A percentile compares a stretch with the other conserved stretches of the same genome.
Evolutionary conservation across 805 yeast species (phyloP).

Genomic region (Blastobotrys peoriensis): DNA sequence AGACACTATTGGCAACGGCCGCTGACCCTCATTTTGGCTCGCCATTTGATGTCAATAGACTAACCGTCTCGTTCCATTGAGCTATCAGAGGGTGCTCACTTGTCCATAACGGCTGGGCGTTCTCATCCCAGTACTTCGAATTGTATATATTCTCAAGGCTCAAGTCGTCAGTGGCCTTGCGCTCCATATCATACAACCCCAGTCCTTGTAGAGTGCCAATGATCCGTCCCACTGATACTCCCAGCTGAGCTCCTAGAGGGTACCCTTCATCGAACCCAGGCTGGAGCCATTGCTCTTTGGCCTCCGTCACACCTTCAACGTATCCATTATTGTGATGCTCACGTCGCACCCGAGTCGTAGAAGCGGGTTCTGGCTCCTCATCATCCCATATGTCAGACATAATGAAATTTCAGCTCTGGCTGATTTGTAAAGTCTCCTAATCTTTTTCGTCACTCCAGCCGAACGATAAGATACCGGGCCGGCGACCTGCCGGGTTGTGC

Average conservation of each 20-base stretch:
- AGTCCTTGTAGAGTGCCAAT: constrained; percentile 48
- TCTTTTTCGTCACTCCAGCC: constrained; percentile 1
- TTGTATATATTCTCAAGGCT: constrained; percentile 53
- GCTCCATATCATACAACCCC: constrained; percentile 28
- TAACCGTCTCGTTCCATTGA: constrained; percentile 38
- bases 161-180: constrained; percentile 41
- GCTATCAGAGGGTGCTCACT: constrained; percentile 36
- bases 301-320: constrained; percentile 65
- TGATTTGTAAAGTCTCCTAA: constrained; percentile 1
- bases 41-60: too few relatives aligned
- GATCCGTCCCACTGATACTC: constrained; percentile 57
- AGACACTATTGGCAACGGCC: too few relatives aligned
- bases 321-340: constrained; percentile 77
- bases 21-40: too few relatives aligned
- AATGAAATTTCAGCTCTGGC: too few relatives aligned
- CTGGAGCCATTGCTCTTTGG: constrained; percentile 68
- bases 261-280: constrained; percentile 77
- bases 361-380: constrained; percentile 8
- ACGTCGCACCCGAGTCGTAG: constrained; percentile 31
- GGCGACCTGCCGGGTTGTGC: constrained; percentile 6
- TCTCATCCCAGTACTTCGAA: constrained; percentile 44
- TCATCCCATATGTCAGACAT: too few relatives aligned
- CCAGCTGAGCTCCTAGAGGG: constrained; percentile 67
- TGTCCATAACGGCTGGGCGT: constrained; percentile 24
- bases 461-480: constrained; percentile 4